phyloP scores from a whole-genome alignment of 129 eudicot species.

The sunflower (Helianthus annuus) region HanXRQr2.0-SUNRISE NC_035433.2:87804097-87804596 shows the following conservation, averaged over 20 bases:
- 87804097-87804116: no score
- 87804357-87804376: slow-evolving; percentile 11
- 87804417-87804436: slow-evolving; percentile 25
- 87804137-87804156: no score
- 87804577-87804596: no score
- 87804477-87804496: neutral
- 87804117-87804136: no score
- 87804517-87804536: neutral
- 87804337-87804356: slow-evolving; percentile 11
- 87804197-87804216: no score
- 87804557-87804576: no score
- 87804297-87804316: neutral
- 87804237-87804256: no score
- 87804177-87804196: no score
- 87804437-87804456: slow-evolving; percentile 30
- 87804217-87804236: no score
- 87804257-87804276: no score
- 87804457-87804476: neutral
- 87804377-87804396: slow-evolving; percentile 34
- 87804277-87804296: no score
- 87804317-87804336: neutral
- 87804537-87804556: slow-evolving; percentile 16
- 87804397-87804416: slow-evolving; percentile 25
- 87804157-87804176: no score
- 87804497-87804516: slow-evolving; percentile 16